These are phyloP conservation scores for Reutealis trisperma DNA, from an alignment of 345 rosid genomes.

Conservation along the genomic window DNA sequence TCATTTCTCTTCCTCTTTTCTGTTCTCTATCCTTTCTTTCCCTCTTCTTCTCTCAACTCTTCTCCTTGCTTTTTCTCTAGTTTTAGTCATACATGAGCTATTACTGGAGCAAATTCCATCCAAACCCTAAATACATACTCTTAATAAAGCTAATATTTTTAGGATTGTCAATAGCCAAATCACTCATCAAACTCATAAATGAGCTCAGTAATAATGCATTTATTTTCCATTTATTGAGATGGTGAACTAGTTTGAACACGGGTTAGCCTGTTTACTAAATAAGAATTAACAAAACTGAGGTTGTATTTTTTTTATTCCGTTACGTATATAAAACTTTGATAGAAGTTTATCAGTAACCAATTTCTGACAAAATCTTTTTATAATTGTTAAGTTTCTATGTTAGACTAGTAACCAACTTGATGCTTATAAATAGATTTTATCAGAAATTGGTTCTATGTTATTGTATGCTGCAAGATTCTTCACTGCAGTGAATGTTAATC, in stretches of 20 bases:
- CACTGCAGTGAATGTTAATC: neutral
- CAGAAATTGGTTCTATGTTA: neutral
- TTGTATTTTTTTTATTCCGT: too few relatives aligned
- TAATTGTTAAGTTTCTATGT: too few relatives aligned
- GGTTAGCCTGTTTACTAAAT: neutral
- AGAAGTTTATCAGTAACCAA: neutral
- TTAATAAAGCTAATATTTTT: too few relatives aligned
- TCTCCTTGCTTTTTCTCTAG: neutral
- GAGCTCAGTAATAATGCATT: neutral
- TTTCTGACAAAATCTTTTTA: too few relatives aligned
- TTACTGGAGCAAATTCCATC: neutral
- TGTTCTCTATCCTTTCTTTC: neutral
- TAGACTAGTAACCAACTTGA: neutral
- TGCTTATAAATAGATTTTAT: neutral
- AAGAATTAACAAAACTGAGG: neutral
- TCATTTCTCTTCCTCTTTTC: neutral
- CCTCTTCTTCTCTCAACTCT: neutral
- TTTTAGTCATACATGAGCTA: neutral
- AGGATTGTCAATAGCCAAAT: neutral
- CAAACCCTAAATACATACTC: neutral
- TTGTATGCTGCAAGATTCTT: neutral
- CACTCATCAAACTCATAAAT: neutral
- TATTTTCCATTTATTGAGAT: neutral
- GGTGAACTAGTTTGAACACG: neutral
- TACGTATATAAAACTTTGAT: neutral